Evolutionary conservation across 2,329 filamentous ascomycete genomes (phyloP), one percentile per base, ranked within the genome.

Genomic region (Dryadomyces quercus-mongolicae): DNA sequence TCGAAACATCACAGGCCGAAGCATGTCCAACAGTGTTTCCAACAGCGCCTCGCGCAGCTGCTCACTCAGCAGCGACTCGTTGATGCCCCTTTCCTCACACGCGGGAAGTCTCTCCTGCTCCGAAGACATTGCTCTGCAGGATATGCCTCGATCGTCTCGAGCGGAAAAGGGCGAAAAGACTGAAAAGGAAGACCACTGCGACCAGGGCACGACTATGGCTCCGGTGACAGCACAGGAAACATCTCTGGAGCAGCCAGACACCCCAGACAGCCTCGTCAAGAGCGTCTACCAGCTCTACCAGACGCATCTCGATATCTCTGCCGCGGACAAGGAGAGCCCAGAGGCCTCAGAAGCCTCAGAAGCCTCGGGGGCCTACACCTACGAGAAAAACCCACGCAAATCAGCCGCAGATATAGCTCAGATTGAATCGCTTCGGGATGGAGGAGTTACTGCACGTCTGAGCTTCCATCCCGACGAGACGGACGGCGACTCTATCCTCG

Each of bases 1-100:
- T 53, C 62, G 64, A 4, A 68, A 67, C 38, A 72, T 73, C 55
- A 68, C 67, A 9, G 61, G 64, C 5, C 60, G 58, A 36, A 54
- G 58, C 55, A 56, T 57, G 12, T 56, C 55, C 10, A 52, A 45
- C 16, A 42, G 6, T 8, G n/a, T 21, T 4, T 36, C 21, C 10
- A 46, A 43, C 49, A 43, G 31, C 18, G 13, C 15, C 3, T 20
- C 31, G 47, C 31, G 12, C n/a, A 49, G 47, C 47, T 13, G 49
- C 36, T 42, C 40, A 16, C 7, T 21, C 21, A 51, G 22, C 49
- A 51, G 40, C n/a, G 49, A 44, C 10, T 18, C 21, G 16, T 20
- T 20, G 20, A 9, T 20, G 42, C 8, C 16, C 12, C 25, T 31
- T 31, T 31, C 25, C 25, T 31, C 36, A 9, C 10, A 40, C 36